These are phyloP conservation scores for Puccinia triticina DNA, from an alignment of 1,284 basidiomycete species.

Conservation along the genomic window DNA sequence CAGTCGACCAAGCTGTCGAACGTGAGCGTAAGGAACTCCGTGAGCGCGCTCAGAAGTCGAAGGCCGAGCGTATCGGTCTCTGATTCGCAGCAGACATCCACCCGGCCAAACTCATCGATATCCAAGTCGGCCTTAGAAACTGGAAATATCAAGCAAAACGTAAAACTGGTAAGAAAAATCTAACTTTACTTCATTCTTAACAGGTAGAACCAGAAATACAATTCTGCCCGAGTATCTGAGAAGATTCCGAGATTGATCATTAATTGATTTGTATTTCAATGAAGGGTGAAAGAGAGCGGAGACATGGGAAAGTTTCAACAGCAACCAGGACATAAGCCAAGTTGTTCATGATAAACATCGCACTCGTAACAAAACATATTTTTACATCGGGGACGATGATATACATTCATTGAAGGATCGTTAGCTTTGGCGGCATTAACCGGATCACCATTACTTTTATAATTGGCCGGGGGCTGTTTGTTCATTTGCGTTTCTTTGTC, in stretches of 20 bases:
- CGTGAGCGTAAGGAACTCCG: conserved; percentile 29
- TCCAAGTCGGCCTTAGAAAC: neutral
- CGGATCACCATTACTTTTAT: conserved; percentile 64
- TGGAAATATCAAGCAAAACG: too few relatives aligned
- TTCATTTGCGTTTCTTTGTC: conserved; percentile 32
- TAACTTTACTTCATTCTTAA: neutral
- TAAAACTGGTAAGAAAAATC: neutral
- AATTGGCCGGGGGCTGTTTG: conserved; percentile 55
- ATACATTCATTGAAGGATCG: neutral
- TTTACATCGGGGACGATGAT: conserved; percentile 65
- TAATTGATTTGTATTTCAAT: too few relatives aligned
- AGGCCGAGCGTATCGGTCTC: conserved; percentile 35
- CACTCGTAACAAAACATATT: conserved; percentile 72
- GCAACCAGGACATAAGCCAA: conserved; percentile 59
- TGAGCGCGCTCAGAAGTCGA: conserved; percentile 31
- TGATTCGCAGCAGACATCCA: neutral
- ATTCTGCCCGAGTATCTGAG: too few relatives aligned
- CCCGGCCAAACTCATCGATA: neutral
- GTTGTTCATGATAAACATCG: conserved; percentile 64
- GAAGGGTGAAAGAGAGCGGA: neutral
- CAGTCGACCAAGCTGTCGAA: conserved; percentile 7
- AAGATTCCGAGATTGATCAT: too few relatives aligned
- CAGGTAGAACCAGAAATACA: too few relatives aligned
- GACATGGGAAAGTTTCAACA: conserved; percentile 8
- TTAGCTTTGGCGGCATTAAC: conserved; percentile 66